phyloP scores from a whole-genome alignment of 352 stramenopile genomes.

The Phytophthora vignae region DNA sequence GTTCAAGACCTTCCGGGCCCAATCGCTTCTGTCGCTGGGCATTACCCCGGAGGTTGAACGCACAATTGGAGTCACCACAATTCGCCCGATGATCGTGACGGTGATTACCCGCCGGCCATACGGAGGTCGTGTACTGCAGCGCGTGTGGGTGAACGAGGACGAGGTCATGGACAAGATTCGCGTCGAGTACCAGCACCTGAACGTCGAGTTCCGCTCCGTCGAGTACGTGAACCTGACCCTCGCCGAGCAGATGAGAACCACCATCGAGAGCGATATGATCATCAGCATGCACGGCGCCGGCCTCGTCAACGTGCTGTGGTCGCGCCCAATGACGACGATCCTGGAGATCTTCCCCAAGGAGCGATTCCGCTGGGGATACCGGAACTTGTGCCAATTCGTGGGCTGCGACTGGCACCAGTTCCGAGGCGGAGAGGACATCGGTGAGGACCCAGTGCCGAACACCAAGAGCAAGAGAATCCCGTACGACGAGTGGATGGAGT shows the following conservation, averaged over 20 bases:
- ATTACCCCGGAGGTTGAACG: conserved; percentile 40
- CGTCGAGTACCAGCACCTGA: conserved; percentile 39
- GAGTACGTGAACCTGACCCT: conserved; percentile 74
- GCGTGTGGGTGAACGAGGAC: conserved; percentile 75
- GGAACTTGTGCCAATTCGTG: conserved; percentile 79
- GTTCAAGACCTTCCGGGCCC: conserved; percentile 55
- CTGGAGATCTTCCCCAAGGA: conserved; percentile 80
- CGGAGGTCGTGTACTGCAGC: conserved; percentile 54
- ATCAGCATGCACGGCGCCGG: conserved; percentile 87
- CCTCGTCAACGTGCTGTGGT: conserved; percentile 80
- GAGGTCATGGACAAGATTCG: conserved; percentile 61
- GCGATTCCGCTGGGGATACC: conserved; percentile 69
- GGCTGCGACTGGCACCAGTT: conserved; percentile 75
- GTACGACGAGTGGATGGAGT: conserved; percentile 59
- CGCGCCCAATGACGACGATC: conserved; percentile 56
- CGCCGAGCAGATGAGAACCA: conserved; percentile 67
- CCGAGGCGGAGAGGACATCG: conserved; percentile 49
- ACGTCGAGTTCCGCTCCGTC: conserved; percentile 58
- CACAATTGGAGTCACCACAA: conserved; percentile 16
- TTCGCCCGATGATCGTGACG: conserved; percentile 50
- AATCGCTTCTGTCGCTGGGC: conserved; percentile 39
- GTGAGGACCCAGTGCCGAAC: conserved; percentile 39
- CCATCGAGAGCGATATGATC: conserved; percentile 76
- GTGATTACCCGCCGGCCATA: conserved; percentile 68
- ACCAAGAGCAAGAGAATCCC: conserved; percentile 59